Evolutionary conservation across 192 early-diverging fungal species (phyloP), one percentile per base, ranked within the genome.

Genomic region (Mortierella claussenii): DNA sequence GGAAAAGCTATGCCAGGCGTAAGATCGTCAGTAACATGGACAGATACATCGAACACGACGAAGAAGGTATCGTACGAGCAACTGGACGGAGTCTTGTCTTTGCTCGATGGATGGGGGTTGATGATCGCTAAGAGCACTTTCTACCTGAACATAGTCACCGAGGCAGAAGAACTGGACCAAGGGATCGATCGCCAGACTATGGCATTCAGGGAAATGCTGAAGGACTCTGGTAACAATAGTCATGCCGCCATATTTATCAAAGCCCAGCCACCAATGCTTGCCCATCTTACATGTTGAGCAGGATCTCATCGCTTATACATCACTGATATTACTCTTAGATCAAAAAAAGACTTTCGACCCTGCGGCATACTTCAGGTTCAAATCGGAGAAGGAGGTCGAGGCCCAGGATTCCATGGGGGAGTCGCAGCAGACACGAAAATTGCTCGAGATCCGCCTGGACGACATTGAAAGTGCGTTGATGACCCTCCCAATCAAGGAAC

Each of bases 331-430:
- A n/a, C n/a, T n/a, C n/a, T n/a, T n/a, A 75, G 71, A 75, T 44
- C 71, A 75, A 28, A 75, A 66, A 33, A 75, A 66, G 36, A 67
- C 73, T 36, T 76, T 76, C 40, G 73, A 76, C 37, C 73, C 73
- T 17, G 65, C 73, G 17, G 73, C 73, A 20, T 76, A 76, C 53
- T 67, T 76, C 37, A 63, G 65, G 23, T 76, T 76, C 65, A 76
- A 76, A 26, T 76, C 73, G 26, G 73, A 76, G 18, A 66, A 76
- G 53, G 73, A 67, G 20, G 65, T 76, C 5, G 73, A 76, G 26
- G 26, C 44, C 4, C 64, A 67, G 40, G 64, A 76, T 34, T 44
- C 57, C 37, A 37, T 60, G 31, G 73, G 66, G n/a, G 63, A 76
- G n/a, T 61, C 64, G 2, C 73, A 76, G 17, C 65, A 66, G 54